Conservation (phyloP, 306 rosid species). For the Prunus mira region DNA sequence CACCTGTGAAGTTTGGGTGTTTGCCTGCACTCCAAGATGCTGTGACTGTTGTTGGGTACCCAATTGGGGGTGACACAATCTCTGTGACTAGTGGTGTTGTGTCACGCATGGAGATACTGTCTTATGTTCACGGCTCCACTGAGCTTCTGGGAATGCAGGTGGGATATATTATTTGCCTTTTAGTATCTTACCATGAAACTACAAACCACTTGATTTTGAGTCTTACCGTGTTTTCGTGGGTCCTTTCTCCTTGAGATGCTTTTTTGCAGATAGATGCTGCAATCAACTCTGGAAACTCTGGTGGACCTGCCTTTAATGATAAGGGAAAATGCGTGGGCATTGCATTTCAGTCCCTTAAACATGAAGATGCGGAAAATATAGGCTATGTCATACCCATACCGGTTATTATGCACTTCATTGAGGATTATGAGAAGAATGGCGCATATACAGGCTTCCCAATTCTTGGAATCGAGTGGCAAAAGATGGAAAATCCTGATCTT, state of each 20-base stretch:
- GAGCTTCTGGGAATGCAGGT: slow-evolving; percentile 92
- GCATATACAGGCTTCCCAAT: slow-evolving; percentile 78
- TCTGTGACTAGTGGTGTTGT: slow-evolving; percentile 87
- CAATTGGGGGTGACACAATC: slow-evolving; percentile 82
- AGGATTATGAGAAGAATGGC: slow-evolving; percentile 73
- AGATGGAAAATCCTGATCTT: slow-evolving; percentile 83
- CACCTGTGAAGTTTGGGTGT: slow-evolving; percentile 70
- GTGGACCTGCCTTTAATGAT: slow-evolving; percentile 78
- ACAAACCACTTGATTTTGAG: background rate
- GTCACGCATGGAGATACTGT: slow-evolving; percentile 75
- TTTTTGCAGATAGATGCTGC: slow-evolving; percentile 75
- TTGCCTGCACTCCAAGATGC: slow-evolving; percentile 83
- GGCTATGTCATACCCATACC: slow-evolving; percentile 83
- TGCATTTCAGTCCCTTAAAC: slow-evolving; percentile 84
- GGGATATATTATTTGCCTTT: background rate
- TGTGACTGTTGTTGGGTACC: slow-evolving; percentile 77
- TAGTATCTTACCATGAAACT: background rate
- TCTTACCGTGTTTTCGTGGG: slow-evolving; percentile 9
- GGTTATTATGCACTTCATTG: slow-evolving; percentile 71
- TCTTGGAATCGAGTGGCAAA: slow-evolving; percentile 84
- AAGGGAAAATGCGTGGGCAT: slow-evolving; percentile 78
- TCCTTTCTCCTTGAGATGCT: background rate
- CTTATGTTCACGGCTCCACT: slow-evolving; percentile 86
- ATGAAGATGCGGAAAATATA: slow-evolving; percentile 73
- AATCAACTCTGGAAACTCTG: slow-evolving; percentile 85